Conservation (phyloP, 805 yeast genomes). For the Priceomyces carsonii region DNA sequence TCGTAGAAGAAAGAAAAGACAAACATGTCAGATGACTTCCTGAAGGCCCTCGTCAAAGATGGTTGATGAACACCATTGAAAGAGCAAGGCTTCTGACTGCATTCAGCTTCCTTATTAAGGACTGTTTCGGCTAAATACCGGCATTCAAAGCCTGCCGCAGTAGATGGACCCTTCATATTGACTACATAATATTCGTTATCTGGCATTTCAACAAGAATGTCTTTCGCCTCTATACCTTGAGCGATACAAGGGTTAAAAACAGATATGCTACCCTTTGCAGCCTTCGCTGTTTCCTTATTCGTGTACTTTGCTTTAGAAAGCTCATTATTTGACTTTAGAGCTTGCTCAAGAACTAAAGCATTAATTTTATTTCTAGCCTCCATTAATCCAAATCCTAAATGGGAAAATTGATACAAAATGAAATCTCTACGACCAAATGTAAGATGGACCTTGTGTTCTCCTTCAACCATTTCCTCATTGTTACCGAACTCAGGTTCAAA, state of each 20-base stretch:
- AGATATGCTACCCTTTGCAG: slow-evolving; percentile 42
- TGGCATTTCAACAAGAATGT: slow-evolving; percentile 61
- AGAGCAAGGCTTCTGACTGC: slow-evolving; percentile 81
- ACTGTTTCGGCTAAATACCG: slow-evolving; percentile 78
- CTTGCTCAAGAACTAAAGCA: slow-evolving; percentile 55
- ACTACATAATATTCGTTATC: slow-evolving; percentile 47
- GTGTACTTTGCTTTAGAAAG: slow-evolving; percentile 23
- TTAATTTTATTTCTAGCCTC: slow-evolving; percentile 88
- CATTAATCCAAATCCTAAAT: slow-evolving; percentile 93
- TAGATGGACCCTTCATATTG: slow-evolving; percentile 61
- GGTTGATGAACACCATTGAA: slow-evolving; percentile 99
- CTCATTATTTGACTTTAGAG: slow-evolving; percentile 32
- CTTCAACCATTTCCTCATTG: slow-evolving; percentile 72
- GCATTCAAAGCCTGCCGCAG: slow-evolving; percentile 71
- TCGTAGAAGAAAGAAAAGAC: slow-evolving; percentile 95
- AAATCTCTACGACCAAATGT: slow-evolving; percentile 81
- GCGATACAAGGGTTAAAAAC: slow-evolving; percentile 85
- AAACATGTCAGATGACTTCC: slow-evolving; percentile 71
- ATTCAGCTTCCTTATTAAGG: slow-evolving; percentile 78
- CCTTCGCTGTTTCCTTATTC: slow-evolving; percentile 32
- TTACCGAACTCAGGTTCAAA: slow-evolving; percentile 82
- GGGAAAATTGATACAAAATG: slow-evolving; percentile 87
- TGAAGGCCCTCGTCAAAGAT: slow-evolving; percentile 76
- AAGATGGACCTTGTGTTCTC: slow-evolving; percentile 84
- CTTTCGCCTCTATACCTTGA: slow-evolving; percentile 63